Conservation (phyloP, 2,329 filamentous ascomycete species). For the Blastomyces parvus region DNA sequence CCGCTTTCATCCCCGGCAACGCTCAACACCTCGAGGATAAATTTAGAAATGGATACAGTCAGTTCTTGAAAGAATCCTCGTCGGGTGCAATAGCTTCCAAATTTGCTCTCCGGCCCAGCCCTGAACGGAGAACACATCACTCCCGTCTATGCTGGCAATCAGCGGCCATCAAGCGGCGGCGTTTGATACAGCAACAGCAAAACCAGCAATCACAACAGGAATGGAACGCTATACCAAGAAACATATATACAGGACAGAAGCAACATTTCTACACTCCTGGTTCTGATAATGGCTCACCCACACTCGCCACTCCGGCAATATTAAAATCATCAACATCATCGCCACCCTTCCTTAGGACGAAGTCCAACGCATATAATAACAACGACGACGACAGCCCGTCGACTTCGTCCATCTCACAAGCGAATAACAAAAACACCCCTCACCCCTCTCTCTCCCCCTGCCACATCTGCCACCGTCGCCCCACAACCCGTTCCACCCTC, state of each 20-base stretch:
- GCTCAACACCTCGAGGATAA: conserved; percentile 15
- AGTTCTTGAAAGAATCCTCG: conserved; percentile 12
- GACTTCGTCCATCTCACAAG: not conserved
- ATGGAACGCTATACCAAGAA: not conserved
- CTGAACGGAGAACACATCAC: conserved; percentile 2
- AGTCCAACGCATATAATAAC: not conserved
- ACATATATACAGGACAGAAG: not conserved
- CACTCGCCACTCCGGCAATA: not conserved
- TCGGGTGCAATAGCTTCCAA: not conserved
- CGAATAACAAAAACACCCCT: not conserved
- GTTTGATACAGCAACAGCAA: conserved; percentile 12
- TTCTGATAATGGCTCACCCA: not conserved
- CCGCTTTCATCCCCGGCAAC: conserved; percentile 14
- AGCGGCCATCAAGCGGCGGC: conserved; percentile 7
- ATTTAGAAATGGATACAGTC: conserved; percentile 14
- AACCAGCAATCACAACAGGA: conserved; percentile 12
- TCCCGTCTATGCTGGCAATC: conserved; percentile 2
- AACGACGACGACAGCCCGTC: no score
- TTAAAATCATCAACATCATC: not conserved
- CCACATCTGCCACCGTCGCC: conserved; percentile 35
- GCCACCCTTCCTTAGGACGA: not conserved
- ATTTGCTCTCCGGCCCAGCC: not conserved
- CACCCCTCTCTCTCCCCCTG: conserved; percentile 26
- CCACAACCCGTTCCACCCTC: conserved; percentile 31
- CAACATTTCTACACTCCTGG: conserved; percentile 1